Percentiles rank a stretch among this genome's conserved stretches.
phyloP scores from a whole-genome alignment of 257 asterid species.

The Scutellaria baicalensis region DNA sequence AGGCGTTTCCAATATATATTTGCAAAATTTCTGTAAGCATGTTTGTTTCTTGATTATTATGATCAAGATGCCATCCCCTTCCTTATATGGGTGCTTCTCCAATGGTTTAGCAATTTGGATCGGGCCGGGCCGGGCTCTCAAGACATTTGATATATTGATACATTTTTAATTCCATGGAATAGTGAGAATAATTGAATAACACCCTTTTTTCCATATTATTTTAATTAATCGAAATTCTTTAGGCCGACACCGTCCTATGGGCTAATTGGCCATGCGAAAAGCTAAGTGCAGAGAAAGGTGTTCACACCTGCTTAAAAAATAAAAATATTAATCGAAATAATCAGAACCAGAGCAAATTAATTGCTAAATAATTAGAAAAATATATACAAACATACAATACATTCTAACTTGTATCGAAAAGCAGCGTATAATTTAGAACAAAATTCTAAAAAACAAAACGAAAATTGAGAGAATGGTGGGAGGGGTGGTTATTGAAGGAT shows the following conservation, averaged over 20 bases:
- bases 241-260: no score
- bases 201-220: no score
- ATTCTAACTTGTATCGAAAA: background rate
- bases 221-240: no score
- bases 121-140: no score
- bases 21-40: background rate
- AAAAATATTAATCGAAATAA: no score
- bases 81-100: background rate
- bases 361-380: background rate
- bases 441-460: background rate
- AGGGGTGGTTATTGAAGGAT: conserved; percentile 22
- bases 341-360: background rate
- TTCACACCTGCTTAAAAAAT: no score
- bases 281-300: no score
- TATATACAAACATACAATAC: background rate
- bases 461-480: background rate
- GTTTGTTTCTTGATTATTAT: background rate
- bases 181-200: no score
- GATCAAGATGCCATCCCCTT: background rate
- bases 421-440: background rate
- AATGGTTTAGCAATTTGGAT: no score
- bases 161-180: no score
- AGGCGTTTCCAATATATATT: background rate
- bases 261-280: no score
- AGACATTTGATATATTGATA: no score